These are phyloP conservation scores for cucumber (Cucumis sativus) DNA, from an alignment of 306 rosid species.

Conservation along the genomic window Cucumber_9930_V3 NC_026661.2:7089501-7090000, in stretches of 20 bases:
- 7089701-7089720: too few species aligned
- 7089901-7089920: neutral
- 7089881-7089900: neutral
- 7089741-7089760: too few species aligned
- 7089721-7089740: too few species aligned
- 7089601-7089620: too few species aligned
- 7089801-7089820: neutral
- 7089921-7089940: neutral
- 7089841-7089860: neutral
- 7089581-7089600: too few species aligned
- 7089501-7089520: slow-evolving; percentile 31
- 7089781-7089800: neutral
- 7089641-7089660: too few species aligned
- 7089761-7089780: neutral
- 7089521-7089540: slow-evolving; percentile 30
- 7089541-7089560: too few species aligned
- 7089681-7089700: too few species aligned
- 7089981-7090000: neutral
- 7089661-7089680: too few species aligned
- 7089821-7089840: neutral
- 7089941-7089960: neutral
- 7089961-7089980: neutral
- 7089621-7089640: too few species aligned
- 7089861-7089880: neutral
- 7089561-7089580: too few species aligned